phyloP scores from a whole-genome alignment of 345 rosid species.

The Limnanthes douglasii region DNA sequence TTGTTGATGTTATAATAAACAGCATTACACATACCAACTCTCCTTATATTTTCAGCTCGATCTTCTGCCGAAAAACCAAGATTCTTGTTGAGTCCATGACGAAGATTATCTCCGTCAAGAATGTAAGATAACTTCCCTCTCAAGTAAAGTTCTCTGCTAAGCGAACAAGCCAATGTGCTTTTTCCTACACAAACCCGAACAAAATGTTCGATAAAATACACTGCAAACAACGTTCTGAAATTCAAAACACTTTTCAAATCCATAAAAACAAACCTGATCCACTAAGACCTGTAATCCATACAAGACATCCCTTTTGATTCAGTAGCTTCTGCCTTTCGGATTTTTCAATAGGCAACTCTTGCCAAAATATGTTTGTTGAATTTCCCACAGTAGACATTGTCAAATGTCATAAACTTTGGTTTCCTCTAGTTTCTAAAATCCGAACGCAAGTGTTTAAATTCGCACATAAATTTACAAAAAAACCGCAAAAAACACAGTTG shows the following conservation, averaged over 20 bases:
- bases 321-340: conserved; percentile 64
- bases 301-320: conserved; percentile 78
- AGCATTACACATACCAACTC: conserved; percentile 56
- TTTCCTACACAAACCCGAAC: conserved; percentile 34
- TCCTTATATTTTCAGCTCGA: conserved; percentile 79
- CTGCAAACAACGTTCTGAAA: too few relatives aligned
- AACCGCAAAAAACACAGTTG: too few relatives aligned
- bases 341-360: conserved; percentile 66
- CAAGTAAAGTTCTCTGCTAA: conserved; percentile 47
- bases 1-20: too few relatives aligned
- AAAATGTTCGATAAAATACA: too few relatives aligned
- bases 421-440: too few relatives aligned
- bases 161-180: conserved; percentile 79
- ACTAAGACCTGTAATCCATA: conserved; percentile 96
- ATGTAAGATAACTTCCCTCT: conserved; percentile 66
- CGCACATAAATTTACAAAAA: too few relatives aligned
- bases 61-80: conserved; percentile 78
- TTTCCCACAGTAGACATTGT: conserved; percentile 59
- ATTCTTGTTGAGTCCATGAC: conserved; percentile 80
- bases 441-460: too few relatives aligned
- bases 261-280: conserved; percentile 54
- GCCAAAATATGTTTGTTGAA: conserved; percentile 82
- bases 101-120: conserved; percentile 88
- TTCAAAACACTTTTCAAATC: background rate
- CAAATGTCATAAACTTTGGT: too few relatives aligned